Percentiles rank a stretch among this genome's conserved stretches.
phyloP scores from a whole-genome alignment of 495 filamentous ascomycete genomes.

The Penicillium simplicissimum region DNA sequence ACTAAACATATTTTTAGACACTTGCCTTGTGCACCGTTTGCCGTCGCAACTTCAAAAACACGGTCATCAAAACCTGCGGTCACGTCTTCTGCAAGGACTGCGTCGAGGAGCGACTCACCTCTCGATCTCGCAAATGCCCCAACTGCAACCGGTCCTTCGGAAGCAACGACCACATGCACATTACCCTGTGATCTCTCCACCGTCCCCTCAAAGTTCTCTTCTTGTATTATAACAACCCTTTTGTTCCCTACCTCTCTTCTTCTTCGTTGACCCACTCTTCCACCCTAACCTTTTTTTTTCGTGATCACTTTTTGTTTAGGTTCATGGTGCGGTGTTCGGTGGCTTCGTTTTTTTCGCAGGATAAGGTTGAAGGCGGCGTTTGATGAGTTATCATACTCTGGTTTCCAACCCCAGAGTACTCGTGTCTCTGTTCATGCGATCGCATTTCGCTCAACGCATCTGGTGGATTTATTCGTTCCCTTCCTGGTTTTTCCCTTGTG shows the following conservation, averaged over 20 bases:
- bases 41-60: constrained; percentile 88
- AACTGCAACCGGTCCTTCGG: constrained; percentile 90
- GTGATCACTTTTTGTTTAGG: constrained; percentile 37
- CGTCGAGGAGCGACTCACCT: constrained; percentile 79
- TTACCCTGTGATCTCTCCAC: constrained; percentile 47
- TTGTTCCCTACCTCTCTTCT: constrained; percentile 19
- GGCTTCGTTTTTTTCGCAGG: constrained; percentile 42
- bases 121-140: constrained; percentile 91
- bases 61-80: constrained; percentile 88
- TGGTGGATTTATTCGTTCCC: constrained; percentile 23
- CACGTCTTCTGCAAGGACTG: constrained; percentile 93
- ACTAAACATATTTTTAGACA: constrained; percentile 58
- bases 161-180: constrained; percentile 77
- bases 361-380: constrained; percentile 44
- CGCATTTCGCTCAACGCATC: constrained; percentile 22
- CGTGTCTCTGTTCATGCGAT: constrained; percentile 20
- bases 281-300: constrained; percentile 18
- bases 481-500: constrained; percentile 10
- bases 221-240: constrained; percentile 42
- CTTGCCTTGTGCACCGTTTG: constrained; percentile 91
- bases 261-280: constrained; percentile 16
- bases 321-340: constrained; percentile 47
- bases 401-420: constrained; percentile 3
- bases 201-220: constrained; percentile 18
- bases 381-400: constrained; percentile 26